Conservation (phyloP, 2,329 filamentous ascomycete species). For the Biscogniauxia marginata region DNA sequence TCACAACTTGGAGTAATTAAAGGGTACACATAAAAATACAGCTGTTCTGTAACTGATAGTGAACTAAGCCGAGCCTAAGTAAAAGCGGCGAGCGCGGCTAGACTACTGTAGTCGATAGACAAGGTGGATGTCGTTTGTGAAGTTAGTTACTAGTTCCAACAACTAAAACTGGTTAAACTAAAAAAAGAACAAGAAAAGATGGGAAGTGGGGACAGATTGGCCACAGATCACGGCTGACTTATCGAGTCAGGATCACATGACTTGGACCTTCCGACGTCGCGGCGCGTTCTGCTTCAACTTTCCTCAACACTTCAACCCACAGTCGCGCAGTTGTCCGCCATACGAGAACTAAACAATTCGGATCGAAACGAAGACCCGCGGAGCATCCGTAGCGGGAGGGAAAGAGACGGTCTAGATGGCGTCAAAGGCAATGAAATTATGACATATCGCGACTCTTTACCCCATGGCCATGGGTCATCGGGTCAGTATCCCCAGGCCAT, state of each 20-base stretch:
- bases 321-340: slow-evolving; percentile 1
- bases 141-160: neutral
- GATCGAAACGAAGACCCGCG: slow-evolving; percentile 1
- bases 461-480: slow-evolving; percentile 30
- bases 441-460: slow-evolving; percentile 34
- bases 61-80: too few species aligned
- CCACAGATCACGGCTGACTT: neutral
- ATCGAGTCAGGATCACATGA: slow-evolving; percentile 13
- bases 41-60: too few species aligned
- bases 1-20: too few species aligned
- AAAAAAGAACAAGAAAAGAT: too few species aligned
- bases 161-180: neutral
- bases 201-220: neutral
- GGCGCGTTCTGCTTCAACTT: slow-evolving; percentile 13
- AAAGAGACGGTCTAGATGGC: slow-evolving; percentile 16
- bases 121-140: too few species aligned
- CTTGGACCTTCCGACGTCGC: slow-evolving; percentile 16
- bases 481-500: slow-evolving; percentile 25
- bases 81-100: too few species aligned
- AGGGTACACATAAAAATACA: too few species aligned
- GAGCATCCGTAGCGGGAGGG: neutral
- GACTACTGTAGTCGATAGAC: too few species aligned
- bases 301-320: slow-evolving; percentile 4
- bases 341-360: neutral
- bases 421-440: slow-evolving; percentile 31